phyloP scores from a whole-genome alignment of 176 grass and related monocot species.

The Triticum monococcum region DNA sequence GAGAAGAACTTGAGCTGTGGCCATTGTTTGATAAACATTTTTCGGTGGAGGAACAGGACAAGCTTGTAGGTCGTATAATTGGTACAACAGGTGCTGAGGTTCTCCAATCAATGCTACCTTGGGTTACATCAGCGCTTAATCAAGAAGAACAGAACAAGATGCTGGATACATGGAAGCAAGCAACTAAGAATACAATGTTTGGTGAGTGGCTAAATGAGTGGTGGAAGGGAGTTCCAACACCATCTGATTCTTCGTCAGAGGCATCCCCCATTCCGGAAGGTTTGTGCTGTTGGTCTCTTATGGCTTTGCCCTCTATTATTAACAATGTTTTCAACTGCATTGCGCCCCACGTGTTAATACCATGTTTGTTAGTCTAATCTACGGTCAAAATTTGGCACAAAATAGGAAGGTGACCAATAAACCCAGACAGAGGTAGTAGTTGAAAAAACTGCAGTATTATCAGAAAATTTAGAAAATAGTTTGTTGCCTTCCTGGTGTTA shows the following conservation, averaged over 20 bases:
- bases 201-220: constrained; percentile 98
- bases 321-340: neutral
- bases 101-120: constrained; percentile 95
- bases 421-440: no score
- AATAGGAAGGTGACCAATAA: no score
- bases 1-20: constrained; percentile 97
- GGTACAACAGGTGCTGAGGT: constrained; percentile 96
- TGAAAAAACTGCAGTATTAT: no score
- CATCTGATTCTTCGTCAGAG: constrained; percentile 44
- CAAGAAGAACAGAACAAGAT: constrained; percentile 97
- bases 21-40: constrained; percentile 98
- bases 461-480: no score
- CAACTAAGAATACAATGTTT: constrained; percentile 98
- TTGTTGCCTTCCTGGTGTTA: neutral
- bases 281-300: constrained; percentile 33
- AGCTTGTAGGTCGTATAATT: constrained; percentile 97
- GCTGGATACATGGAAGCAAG: constrained; percentile 93
- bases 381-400: no score
- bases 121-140: constrained; percentile 89
- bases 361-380: constrained; percentile 5
- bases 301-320: neutral
- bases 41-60: constrained; percentile 94
- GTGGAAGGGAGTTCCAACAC: constrained; percentile 80
- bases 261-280: constrained; percentile 53
- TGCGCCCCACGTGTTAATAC: constrained; percentile 1